Base-by-base conservation (phyloP, 1,284 basidiomycete genomes). In the Termitomyces sp. region DNA sequence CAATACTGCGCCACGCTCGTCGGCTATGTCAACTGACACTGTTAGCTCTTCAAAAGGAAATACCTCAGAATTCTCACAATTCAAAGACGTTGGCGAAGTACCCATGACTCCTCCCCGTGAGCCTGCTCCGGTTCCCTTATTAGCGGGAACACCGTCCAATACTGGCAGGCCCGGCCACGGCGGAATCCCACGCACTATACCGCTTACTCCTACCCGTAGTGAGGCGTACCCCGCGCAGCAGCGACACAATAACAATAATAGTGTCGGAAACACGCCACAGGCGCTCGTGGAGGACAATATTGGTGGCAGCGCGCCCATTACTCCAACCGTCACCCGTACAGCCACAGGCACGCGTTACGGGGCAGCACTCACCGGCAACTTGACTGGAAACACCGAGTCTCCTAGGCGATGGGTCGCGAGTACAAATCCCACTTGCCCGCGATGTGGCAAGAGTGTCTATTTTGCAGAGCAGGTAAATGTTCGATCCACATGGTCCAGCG, bases 401-500 rank as follows among this genome's bases (percentile, higher is more conserved):
- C 64, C 70, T 1, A 64, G 64, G 57, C 73, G 73, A 69, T 70
- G 71, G 43, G 62, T 28, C 8, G 38, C 43, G 28, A 53, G 49
- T 5, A 63, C 65, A 28, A 71, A 69, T 12, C 73, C 73, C 12
- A 52, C 55, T 10, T 75, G 73, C 49, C 69, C 71, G 4, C 64
- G 66, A 38, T 75, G 73, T 50, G 62, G 63, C 36, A 69, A 70
- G 62, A 73, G 64, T 34, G 73, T 75, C 10, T 75, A 73, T 61
- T 75, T 75, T 53, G 73, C 73, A 17, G 73, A 75, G 58, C 73
- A 75, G 68, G 73, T 70, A 24, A 5, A 3, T 39, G 44, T 6
- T n/a, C 38, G 52, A 33, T 1, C 19, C n/a, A 34, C 30, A 17
- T 46, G 31, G 40, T 17, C 31, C 41, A 5, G 26, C 54, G 48